Evolutionary conservation across 352 stramenopile species (phyloP), one percentile per base, ranked within the genome.

Genomic region (Phytopythium boreale): DNA sequence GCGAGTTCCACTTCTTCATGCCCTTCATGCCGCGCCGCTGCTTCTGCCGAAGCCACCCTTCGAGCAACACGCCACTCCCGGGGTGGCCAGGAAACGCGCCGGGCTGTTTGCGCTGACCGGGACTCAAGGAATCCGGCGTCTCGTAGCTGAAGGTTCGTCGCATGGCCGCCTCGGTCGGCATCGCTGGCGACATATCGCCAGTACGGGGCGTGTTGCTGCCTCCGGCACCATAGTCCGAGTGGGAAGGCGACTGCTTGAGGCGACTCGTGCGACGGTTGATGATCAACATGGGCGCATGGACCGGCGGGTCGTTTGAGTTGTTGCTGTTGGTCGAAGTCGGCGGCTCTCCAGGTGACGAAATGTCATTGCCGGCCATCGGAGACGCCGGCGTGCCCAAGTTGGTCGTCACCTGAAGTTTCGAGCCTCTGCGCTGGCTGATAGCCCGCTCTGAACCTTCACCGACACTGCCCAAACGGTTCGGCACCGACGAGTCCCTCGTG

Each of bases 1-100:
- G 78, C 57, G 80, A 81, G 62, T 92, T 92, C 85, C 85, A 94
- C 69, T 91, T 90, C 70, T 92, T 94, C 58, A 92, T 77, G 12
- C 85, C 85, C 44, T 90, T 90, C 43, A 92, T 77, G 26, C 83
- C 83, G 10, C 85, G 83, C 1, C 85, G 81, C 61, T 94, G 85
- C 64, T 92, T 94, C 59, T 92, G 85, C 17, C 83, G 83, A 10
- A 94, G 68, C 85, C 85, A 94, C 24, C 85, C 85, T 75, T 94
- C 83, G 0, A 94, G 63, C 3, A 92, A 27, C n/a, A 94, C 83
- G 14, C 83, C 82, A 53, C 80, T 92, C n/a, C 79, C 83, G 34
- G 73, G 68, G 17, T 69, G 67, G 1, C 82, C 82, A 11, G 77
- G 62, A 64, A 83, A 80, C 0, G 79, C 80, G 0, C 80, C 82